Evolutionary conservation across 2,329 filamentous ascomycete species (phyloP), one percentile per base, ranked within the genome.

Genomic region (Cryphonectria carpinicola): DNA sequence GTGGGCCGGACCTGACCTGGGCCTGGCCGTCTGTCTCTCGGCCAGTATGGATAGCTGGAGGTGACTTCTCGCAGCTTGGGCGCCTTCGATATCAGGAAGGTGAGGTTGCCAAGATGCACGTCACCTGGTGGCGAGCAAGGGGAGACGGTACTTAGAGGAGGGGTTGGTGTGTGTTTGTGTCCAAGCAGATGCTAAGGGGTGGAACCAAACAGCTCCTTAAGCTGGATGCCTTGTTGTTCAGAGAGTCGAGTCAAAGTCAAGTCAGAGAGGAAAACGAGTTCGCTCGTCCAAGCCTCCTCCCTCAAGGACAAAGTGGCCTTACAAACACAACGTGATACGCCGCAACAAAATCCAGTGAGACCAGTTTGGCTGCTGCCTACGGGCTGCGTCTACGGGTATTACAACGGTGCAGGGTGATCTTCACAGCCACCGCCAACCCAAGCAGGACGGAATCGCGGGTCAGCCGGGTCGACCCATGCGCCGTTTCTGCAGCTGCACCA

Each of bases 31-130:
- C 35, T 39, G 25, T 22, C 58, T 61, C 58, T 61, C 58, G 58
- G 58, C 58, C 19, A 32, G 58, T 11, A 39, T 14, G 19, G 19
- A 13, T 8, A 61, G 35, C 58, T 35, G 58, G 58, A 61, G 32
- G 58, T 61, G 22, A 6, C 58, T n/a, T n/a, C 58, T 61, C 35
- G 58, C 58, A 61, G 58, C 19, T 61, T 62, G 58, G 28, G 25
- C 63, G 63, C 63, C 63, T 65, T 52, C 63, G 63, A 52, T 65
- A 52, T 65, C 63, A 65, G 63, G 63, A 65, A 65, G 63, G 63
- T 65, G 41, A 65, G 43, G 32, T 46, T 17, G 39, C 41, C 43
- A 22, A 49, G 41, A 65, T 65, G 63, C 62, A 65, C 62, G 62
- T 52, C 62, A 65, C 41, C 41, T n/a, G 28, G 28, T 65, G 63